Conservation (phyloP, 1,139 yeast species). For the Geotrichum klebahnii region DNA sequence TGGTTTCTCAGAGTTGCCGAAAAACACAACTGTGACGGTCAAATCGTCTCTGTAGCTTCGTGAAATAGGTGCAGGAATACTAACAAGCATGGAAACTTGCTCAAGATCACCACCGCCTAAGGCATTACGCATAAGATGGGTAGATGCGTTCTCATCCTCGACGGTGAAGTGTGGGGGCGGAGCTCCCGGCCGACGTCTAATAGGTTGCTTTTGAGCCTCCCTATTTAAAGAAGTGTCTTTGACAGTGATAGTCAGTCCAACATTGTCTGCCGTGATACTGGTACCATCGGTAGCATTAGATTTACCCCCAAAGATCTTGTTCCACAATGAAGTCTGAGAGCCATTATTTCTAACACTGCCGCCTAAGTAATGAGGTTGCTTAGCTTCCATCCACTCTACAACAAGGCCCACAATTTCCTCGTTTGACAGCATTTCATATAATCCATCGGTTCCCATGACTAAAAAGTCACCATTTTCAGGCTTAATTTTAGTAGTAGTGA, state of each 20-base stretch:
- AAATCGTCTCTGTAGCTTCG: constrained; percentile 92
- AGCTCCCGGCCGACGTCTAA: constrained; percentile 44
- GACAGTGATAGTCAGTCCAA: constrained; percentile 26
- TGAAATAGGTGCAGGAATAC: constrained; percentile 90
- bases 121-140: constrained; percentile 91
- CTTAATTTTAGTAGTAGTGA: constrained; percentile 72
- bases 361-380: constrained; percentile 51
- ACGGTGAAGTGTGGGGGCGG: constrained; percentile 42
- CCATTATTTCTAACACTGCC: constrained; percentile 3
- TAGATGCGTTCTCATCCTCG: constrained; percentile 84
- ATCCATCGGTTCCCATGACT: constrained; percentile 94
- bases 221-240: constrained; percentile 43
- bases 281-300: constrained; percentile 3
- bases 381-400: constrained; percentile 86
- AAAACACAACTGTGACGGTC: constrained; percentile 92
- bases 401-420: constrained; percentile 91
- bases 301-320: constrained; percentile 19
- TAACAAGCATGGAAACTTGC: constrained; percentile 79
- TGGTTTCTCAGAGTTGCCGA: constrained; percentile 45
- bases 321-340: constrained; percentile 19
- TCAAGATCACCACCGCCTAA: constrained; percentile 81
- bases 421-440: constrained; percentile 85
- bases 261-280: constrained; percentile 18
- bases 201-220: constrained; percentile 54
- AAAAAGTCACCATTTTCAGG: constrained; percentile 76